phyloP scores from a whole-genome alignment of 2,329 filamentous ascomycete species.

The Ambrosiella cleistominuta region DNA sequence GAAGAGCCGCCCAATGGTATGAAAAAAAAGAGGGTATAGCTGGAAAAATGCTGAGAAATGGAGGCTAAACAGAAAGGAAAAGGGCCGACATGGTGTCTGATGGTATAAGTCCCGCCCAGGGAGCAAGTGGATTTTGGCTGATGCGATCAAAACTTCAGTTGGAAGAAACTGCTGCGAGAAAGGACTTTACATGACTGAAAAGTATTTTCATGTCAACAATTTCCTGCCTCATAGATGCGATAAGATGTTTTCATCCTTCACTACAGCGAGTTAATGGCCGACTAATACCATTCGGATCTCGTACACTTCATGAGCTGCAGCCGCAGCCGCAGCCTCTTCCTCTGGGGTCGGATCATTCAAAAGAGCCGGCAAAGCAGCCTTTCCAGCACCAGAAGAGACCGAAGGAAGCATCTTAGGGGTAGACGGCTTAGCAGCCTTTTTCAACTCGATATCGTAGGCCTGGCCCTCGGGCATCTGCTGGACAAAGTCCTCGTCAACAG shows the following conservation, averaged over 20 bases:
- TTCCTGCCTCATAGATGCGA: background rate
- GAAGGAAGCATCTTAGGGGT: conserved; percentile 3
- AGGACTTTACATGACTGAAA: background rate
- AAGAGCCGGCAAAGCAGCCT: conserved; percentile 7
- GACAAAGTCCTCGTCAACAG: conserved; percentile 82
- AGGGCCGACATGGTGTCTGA: background rate
- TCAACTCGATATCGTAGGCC: conserved; percentile 27
- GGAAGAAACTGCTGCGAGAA: background rate
- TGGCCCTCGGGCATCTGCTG: conserved; percentile 73
- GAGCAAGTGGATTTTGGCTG: no score
- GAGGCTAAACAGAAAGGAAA: background rate
- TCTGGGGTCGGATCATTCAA: background rate
- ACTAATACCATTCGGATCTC: conserved; percentile 8
- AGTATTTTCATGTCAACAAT: background rate
- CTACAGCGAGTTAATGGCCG: background rate
- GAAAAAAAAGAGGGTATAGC: background rate
- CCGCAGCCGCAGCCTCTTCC: background rate
- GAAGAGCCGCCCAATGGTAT: background rate
- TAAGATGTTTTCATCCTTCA: background rate
- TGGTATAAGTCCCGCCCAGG: no score
- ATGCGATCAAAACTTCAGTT: no score
- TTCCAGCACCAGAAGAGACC: background rate
- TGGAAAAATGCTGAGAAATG: background rate
- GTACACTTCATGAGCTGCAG: conserved; percentile 1
- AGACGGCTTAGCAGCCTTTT: background rate